Evolutionary conservation across 805 yeast species (phyloP).

Genomic region (Starmerella scarabaei): DNA sequence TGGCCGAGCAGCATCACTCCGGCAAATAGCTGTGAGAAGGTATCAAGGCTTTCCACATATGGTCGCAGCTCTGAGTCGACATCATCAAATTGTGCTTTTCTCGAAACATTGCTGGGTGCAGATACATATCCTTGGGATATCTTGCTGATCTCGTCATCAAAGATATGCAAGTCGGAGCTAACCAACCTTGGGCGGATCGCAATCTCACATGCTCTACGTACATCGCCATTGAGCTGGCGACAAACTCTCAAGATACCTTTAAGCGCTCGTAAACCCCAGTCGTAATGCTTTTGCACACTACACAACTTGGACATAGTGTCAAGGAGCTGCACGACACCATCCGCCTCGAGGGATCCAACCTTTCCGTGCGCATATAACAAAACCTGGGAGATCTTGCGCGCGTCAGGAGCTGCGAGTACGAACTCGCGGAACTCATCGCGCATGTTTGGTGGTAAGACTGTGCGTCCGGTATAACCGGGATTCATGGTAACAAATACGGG

Average conservation of each 20-base stretch:
- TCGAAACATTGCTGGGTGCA: too few relatives aligned
- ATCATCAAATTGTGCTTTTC: background rate
- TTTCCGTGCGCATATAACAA: conserved; percentile 57
- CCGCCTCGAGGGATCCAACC: conserved; percentile 35
- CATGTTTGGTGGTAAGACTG: conserved; percentile 71
- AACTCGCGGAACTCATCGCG: conserved; percentile 65
- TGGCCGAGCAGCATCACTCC: conserved; percentile 74
- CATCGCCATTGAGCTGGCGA: conserved; percentile 36
- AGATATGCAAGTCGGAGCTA: conserved; percentile 34
- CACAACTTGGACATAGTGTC: conserved; percentile 30
- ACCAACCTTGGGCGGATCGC: conserved; percentile 58
- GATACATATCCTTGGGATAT: background rate
- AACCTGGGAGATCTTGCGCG: conserved; percentile 52
- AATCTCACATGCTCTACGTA: conserved; percentile 41
- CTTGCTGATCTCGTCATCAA: conserved; percentile 4
- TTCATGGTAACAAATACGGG: conserved; percentile 86
- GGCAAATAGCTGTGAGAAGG: conserved; percentile 50
- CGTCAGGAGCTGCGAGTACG: conserved; percentile 63
- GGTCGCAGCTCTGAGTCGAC: conserved; percentile 20
- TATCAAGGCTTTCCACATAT: conserved; percentile 35
- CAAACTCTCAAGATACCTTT: conserved; percentile 53
- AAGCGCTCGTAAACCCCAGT: conserved; percentile 76
- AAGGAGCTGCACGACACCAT: conserved; percentile 44
- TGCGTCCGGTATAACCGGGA: conserved; percentile 77
- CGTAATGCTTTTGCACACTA: conserved; percentile 61